Percentiles rank a stretch among this genome's conserved stretches.
phyloP scores from a whole-genome alignment of 768 basidiomycete genomes.

The Hydnomerulius pinastri region DNA sequence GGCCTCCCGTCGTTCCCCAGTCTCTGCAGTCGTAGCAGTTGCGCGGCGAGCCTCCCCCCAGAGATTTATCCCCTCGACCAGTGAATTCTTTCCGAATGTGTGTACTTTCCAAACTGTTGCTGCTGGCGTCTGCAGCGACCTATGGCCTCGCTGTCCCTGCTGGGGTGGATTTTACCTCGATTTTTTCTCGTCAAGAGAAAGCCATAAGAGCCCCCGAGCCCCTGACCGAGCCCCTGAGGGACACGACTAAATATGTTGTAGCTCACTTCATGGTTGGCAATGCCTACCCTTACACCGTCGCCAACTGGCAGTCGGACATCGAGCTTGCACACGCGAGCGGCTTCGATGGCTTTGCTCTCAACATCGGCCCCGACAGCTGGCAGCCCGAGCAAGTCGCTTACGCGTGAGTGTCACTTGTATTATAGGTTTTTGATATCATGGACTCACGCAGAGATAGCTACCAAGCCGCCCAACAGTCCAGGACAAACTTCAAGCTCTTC shows the following conservation, averaged over 20 bases:
- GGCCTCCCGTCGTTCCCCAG: neutral
- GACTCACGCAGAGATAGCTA: conserved; percentile 42
- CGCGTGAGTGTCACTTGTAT: conserved; percentile 46
- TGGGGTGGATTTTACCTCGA: too few species aligned
- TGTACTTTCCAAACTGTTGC: too few species aligned
- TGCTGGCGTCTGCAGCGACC: too few species aligned
- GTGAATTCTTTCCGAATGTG: too few species aligned
- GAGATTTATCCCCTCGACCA: too few species aligned
- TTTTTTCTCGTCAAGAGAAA: neutral
- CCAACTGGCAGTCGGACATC: conserved; percentile 52
- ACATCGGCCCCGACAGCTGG: conserved; percentile 67
- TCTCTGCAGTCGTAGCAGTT: neutral
- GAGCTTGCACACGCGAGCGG: conserved; percentile 54
- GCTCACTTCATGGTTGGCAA: conserved; percentile 68
- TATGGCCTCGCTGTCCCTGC: too few species aligned
- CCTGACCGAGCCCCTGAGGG: conserved; percentile 13
- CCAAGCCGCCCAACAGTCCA: conserved; percentile 52
- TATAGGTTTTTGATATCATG: conserved; percentile 2
- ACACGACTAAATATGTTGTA: conserved; percentile 46
- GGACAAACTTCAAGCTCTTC: conserved; percentile 68
- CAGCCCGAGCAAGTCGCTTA: conserved; percentile 60
- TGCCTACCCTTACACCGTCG: conserved; percentile 55
- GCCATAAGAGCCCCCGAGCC: neutral
- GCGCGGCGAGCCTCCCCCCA: conserved; percentile 3
- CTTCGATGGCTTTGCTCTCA: conserved; percentile 73